Conservation (phyloP, 352 stramenopile species). For the Pythium insidiosum region DNA sequence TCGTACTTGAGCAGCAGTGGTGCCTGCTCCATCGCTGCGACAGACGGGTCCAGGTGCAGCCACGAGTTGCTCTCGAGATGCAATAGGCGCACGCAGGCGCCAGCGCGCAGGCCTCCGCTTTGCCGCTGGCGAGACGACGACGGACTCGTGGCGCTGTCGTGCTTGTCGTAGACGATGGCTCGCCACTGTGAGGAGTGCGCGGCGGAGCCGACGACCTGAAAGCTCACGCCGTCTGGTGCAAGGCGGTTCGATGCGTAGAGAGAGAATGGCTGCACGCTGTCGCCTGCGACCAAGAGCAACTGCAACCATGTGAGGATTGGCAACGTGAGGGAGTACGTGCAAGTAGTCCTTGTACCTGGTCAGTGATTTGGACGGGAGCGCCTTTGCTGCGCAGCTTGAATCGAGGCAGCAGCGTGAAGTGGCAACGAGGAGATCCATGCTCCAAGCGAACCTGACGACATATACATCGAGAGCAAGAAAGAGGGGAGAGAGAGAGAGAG, state of each 20-base stretch:
- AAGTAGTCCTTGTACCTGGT: too few species aligned
- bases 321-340: too few species aligned
- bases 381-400: conserved; percentile 66
- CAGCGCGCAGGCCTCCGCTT: conserved; percentile 29
- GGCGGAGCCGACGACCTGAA: conserved; percentile 39
- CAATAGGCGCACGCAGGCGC: conserved; percentile 46
- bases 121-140: conserved; percentile 2
- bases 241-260: conserved; percentile 60
- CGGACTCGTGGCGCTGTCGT: conserved; percentile 3
- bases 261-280: conserved; percentile 38
- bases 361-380: conserved; percentile 48
- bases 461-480: background rate
- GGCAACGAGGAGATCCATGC: conserved; percentile 27
- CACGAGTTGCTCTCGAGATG: conserved; percentile 63
- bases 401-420: conserved; percentile 45
- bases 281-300: too few species aligned
- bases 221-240: conserved; percentile 19
- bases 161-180: conserved; percentile 43
- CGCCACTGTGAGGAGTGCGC: conserved; percentile 54
- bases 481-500: too few species aligned
- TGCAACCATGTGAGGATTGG: too few species aligned
- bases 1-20: conserved; percentile 29
- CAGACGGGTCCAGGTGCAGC: conserved; percentile 28
- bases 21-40: too few species aligned
- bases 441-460: conserved; percentile 35